phyloP scores from a whole-genome alignment of 2,329 filamentous ascomycete species.

The Elsinoe necatrix region DNA sequence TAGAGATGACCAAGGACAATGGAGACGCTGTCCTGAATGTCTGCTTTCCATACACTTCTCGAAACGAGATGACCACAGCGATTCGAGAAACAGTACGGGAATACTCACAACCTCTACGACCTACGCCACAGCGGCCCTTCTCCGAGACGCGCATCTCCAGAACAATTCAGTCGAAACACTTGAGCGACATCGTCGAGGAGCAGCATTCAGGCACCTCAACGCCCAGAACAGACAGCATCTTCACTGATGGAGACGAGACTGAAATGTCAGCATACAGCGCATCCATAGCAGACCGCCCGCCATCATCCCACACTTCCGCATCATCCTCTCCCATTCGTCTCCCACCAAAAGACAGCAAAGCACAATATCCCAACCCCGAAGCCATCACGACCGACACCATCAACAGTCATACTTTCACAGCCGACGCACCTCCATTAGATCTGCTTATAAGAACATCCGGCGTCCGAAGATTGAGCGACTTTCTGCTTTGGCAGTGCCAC shows the following conservation, averaged over 20 bases:
- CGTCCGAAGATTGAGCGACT: slow-evolving; percentile 87
- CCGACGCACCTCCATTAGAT: slow-evolving; percentile 76
- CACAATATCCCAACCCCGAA: slow-evolving; percentile 65
- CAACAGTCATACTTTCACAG: slow-evolving; percentile 79
- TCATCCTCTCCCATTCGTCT: slow-evolving; percentile 34
- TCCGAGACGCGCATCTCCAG: slow-evolving; percentile 81
- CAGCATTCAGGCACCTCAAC: slow-evolving; percentile 2
- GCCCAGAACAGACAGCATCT: slow-evolving; percentile 7
- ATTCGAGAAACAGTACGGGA: slow-evolving; percentile 82
- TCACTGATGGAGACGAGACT: slow-evolving; percentile 17
- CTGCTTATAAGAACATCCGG: slow-evolving; percentile 87
- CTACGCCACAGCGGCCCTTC: slow-evolving; percentile 57
- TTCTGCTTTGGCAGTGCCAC: slow-evolving; percentile 98
- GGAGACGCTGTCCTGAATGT: slow-evolving; percentile 76
- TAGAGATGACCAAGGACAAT: slow-evolving; percentile 80
- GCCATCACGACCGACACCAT: slow-evolving; percentile 76
- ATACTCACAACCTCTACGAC: slow-evolving; percentile 58
- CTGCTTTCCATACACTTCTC: slow-evolving; percentile 94
- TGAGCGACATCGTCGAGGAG: slow-evolving; percentile 34
- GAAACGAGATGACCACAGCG: slow-evolving; percentile 88
- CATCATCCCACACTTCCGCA: slow-evolving; percentile 31
- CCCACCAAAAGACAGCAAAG: slow-evolving; percentile 27
- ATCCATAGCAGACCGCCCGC: slow-evolving; percentile 24
- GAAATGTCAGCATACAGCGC: slow-evolving; percentile 17
- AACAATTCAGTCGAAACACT: slow-evolving; percentile 56